phyloP scores from a whole-genome alignment of 2,329 filamentous ascomycete species.

The Colletotrichum sojae region DNA sequence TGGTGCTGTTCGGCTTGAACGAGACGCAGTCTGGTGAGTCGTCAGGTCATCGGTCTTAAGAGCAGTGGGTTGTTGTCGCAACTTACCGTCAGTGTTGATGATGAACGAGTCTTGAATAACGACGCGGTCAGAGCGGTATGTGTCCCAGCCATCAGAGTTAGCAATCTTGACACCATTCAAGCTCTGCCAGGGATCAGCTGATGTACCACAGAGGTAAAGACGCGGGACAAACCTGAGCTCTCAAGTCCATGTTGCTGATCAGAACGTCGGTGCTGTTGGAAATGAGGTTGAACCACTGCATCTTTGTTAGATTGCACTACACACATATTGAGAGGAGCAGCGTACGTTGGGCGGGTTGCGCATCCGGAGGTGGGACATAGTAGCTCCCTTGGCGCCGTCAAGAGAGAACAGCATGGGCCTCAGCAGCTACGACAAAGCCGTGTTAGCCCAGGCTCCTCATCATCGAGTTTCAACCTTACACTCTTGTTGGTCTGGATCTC shows the following conservation, averaged over 20 bases:
- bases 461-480: neutral
- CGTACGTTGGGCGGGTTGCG: slow-evolving; percentile 64
- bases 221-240: slow-evolving; percentile 8
- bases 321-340: no score
- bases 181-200: slow-evolving; percentile 54
- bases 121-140: slow-evolving; percentile 73
- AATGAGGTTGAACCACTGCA: slow-evolving; percentile 67
- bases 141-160: slow-evolving; percentile 66
- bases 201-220: slow-evolving; percentile 40
- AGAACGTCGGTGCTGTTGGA: slow-evolving; percentile 76
- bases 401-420: slow-evolving; percentile 34
- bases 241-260: slow-evolving; percentile 73
- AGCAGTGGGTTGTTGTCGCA: no score
- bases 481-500: slow-evolving; percentile 37
- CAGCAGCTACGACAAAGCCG: neutral
- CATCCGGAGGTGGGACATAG: slow-evolving; percentile 52
- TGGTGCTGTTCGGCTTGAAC: slow-evolving; percentile 81
- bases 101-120: slow-evolving; percentile 77
- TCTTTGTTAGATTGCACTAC: no score
- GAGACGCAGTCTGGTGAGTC: slow-evolving; percentile 70
- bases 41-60: neutral
- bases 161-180: slow-evolving; percentile 73
- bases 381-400: slow-evolving; percentile 28
- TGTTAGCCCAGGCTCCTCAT: neutral
- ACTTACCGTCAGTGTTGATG: slow-evolving; percentile 70